These are phyloP conservation scores for Mortierella claussenii DNA, from an alignment of 192 early-diverging fungal genomes.

Conservation along the genomic window DNA sequence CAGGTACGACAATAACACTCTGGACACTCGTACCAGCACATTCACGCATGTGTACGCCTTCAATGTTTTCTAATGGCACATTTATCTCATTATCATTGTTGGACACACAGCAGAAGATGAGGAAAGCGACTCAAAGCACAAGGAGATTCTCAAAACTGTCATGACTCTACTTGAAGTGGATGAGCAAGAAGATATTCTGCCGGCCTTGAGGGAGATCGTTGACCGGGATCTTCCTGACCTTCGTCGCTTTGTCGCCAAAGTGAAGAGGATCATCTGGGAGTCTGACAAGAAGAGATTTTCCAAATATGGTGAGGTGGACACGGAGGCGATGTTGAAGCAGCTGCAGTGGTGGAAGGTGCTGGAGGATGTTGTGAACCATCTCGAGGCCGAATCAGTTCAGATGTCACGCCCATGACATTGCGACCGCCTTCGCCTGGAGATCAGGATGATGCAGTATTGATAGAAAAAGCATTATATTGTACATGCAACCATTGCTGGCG, in stretches of 20 bases:
- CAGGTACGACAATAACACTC: conserved; percentile 8
- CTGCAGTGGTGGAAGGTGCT: conserved; percentile 38
- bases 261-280: conserved; percentile 42
- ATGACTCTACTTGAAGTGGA: conserved; percentile 18
- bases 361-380: conserved; percentile 41
- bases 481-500: no score
- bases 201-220: conserved; percentile 20
- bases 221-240: conserved; percentile 10
- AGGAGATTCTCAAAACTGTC: conserved; percentile 9
- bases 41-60: no score
- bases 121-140: not conserved
- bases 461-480: no score
- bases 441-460: no score
- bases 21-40: no score
- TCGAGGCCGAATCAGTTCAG: conserved; percentile 33
- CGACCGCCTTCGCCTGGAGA: not conserved
- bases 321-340: conserved; percentile 32
- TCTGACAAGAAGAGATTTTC: conserved; percentile 33
- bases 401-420: not conserved
- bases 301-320: conserved; percentile 19
- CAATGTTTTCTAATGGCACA: not conserved
- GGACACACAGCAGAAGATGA: not conserved
- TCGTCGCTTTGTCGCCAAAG: conserved; percentile 27
- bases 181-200: conserved; percentile 9
- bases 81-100: not conserved